Evolutionary conservation across 2,329 filamentous ascomycete genomes (phyloP).

Genomic region (Fusarium haematococcum): DNA sequence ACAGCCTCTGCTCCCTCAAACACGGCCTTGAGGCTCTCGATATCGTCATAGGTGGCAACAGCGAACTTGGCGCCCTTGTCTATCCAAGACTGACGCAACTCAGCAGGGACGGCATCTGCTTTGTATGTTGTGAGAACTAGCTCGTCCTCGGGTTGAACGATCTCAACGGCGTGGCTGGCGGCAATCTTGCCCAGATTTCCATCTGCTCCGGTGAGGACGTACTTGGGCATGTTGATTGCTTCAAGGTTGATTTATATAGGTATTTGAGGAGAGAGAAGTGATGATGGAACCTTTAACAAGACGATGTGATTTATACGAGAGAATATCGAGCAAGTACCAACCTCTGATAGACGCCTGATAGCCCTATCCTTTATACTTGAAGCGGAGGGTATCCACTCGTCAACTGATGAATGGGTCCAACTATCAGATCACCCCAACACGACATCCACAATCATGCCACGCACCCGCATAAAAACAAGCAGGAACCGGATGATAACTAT

Average conservation of each 20-base stretch:
- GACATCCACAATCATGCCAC: constrained; percentile 8
- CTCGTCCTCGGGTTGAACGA: constrained; percentile 37
- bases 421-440: neutral
- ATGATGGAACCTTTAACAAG: neutral
- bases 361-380: neutral
- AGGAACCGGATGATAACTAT: constrained; percentile 9
- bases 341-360: too few species aligned
- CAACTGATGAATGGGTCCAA: constrained; percentile 2
- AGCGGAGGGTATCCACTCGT: neutral
- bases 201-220: constrained; percentile 41
- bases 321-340: neutral
- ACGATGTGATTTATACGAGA: neutral
- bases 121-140: constrained; percentile 41
- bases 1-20: constrained; percentile 43
- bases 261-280: neutral
- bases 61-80: constrained; percentile 36
- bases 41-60: constrained; percentile 38
- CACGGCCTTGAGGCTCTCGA: constrained; percentile 36
- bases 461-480: neutral
- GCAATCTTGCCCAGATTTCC: constrained; percentile 40
- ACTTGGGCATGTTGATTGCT: constrained; percentile 37
- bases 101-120: constrained; percentile 28
- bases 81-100: constrained; percentile 31
- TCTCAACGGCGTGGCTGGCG: constrained; percentile 37
- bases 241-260: neutral